Percentiles rank a stretch among this genome's conserved stretches.
phyloP scores from a whole-genome alignment of 352 stramenopile genomes.

The Salisapilia sapeloensis region DNA sequence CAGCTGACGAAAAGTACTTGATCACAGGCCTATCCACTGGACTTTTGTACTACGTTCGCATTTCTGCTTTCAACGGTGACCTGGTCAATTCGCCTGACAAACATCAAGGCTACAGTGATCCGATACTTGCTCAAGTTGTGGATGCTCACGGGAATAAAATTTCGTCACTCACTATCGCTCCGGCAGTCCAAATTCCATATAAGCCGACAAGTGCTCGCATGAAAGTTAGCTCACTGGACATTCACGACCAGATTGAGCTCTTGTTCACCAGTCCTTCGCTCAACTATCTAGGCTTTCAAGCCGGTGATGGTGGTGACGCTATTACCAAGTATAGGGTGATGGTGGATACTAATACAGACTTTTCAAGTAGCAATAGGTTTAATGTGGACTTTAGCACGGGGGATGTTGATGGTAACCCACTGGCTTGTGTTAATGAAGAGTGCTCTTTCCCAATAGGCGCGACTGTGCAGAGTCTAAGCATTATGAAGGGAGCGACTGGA shows the following conservation, averaged over 20 bases:
- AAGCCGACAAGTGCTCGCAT: slow-evolving; percentile 51
- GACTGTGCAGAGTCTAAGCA: slow-evolving; percentile 84
- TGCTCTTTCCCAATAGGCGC: slow-evolving; percentile 85
- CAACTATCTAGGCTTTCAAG: slow-evolving; percentile 44
- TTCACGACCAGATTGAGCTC: slow-evolving; percentile 68
- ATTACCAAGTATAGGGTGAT: slow-evolving; percentile 55
- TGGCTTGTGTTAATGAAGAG: slow-evolving; percentile 11
- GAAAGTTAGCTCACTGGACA: slow-evolving; percentile 51
- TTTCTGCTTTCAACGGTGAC: slow-evolving; percentile 81
- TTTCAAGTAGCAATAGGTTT: slow-evolving; percentile 16
- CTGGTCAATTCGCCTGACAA: slow-evolving; percentile 2
- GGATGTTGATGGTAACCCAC: slow-evolving; percentile 5
- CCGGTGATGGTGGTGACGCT: slow-evolving; percentile 20
- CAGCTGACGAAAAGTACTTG: slow-evolving; percentile 27
- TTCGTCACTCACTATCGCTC: slow-evolving; percentile 23
- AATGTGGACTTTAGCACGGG: slow-evolving; percentile 47
- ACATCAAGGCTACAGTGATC: slow-evolving; percentile 40
- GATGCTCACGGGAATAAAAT: slow-evolving; percentile 5
- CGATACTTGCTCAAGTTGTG: slow-evolving; percentile 29
- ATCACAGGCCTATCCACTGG: slow-evolving; percentile 69
- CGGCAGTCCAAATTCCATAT: slow-evolving; percentile 35
- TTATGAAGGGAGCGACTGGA: no score
- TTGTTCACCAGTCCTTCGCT: slow-evolving; percentile 44
- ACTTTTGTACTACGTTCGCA: slow-evolving; percentile 74
- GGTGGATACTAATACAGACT: slow-evolving; percentile 29